Evolutionary conservation across 2,329 filamentous ascomycete genomes (phyloP).

Genomic region (Gnomoniopsis sp.): DNA sequence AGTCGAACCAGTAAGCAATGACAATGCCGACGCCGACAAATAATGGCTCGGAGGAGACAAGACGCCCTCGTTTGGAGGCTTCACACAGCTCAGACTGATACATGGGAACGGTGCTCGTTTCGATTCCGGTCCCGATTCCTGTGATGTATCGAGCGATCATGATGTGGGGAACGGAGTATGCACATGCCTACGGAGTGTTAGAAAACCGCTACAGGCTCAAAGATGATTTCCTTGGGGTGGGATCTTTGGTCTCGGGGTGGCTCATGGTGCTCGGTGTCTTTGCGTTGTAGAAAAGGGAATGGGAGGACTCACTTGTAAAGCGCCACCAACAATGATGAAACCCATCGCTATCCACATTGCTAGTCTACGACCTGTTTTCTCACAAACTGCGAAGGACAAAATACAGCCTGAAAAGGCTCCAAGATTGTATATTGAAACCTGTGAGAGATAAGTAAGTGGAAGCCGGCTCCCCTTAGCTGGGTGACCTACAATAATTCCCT

Average conservation of each 20-base stretch:
- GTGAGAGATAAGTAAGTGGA: neutral
- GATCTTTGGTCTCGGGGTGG: too few relatives aligned
- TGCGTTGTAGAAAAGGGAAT: too few relatives aligned
- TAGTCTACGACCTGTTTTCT: slow-evolving; percentile 21
- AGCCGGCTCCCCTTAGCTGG: neutral
- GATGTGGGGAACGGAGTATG: slow-evolving; percentile 35
- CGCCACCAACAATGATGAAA: slow-evolving; percentile 22
- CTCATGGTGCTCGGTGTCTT: too few relatives aligned
- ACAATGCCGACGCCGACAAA: slow-evolving; percentile 26
- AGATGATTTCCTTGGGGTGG: too few relatives aligned
- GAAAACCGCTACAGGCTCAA: neutral
- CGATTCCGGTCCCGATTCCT: slow-evolving; percentile 24
- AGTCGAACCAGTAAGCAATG: slow-evolving; percentile 31
- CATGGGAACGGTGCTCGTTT: slow-evolving; percentile 35
- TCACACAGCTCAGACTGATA: slow-evolving; percentile 43
- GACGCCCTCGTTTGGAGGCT: slow-evolving; percentile 37
- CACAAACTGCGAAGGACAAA: slow-evolving; percentile 20
- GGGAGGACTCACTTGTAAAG: neutral
- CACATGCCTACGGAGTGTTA: slow-evolving; percentile 13
- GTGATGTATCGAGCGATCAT: slow-evolving; percentile 37
- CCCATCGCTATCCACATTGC: slow-evolving; percentile 25
- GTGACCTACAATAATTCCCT: slow-evolving; percentile 38
- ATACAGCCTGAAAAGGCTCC: slow-evolving; percentile 36
- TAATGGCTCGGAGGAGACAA: slow-evolving; percentile 36
- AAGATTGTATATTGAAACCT: slow-evolving; percentile 20